Percentiles rank a stretch among this genome's conserved stretches.
Evolutionary conservation across 805 yeast species (phyloP).

Genomic region (Candida ulmi): DNA sequence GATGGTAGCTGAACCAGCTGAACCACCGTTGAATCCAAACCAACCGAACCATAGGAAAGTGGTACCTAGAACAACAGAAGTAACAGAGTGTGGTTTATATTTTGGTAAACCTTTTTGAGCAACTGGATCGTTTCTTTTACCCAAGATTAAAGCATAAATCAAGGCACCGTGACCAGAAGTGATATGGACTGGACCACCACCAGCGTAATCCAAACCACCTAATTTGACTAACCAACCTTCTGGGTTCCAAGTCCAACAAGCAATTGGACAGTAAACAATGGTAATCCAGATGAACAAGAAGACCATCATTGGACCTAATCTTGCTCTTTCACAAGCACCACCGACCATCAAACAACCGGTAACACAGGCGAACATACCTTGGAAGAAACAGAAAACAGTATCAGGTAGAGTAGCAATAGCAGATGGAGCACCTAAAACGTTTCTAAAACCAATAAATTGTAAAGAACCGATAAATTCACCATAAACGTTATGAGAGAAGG

Average conservation of each 20-base stretch:
- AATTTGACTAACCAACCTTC: constrained; percentile 82
- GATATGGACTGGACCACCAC: constrained; percentile 98
- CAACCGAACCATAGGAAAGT: constrained; percentile 97
- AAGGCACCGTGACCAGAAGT: constrained; percentile 92
- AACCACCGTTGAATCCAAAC: constrained; percentile 99
- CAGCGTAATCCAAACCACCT: constrained; percentile 94
- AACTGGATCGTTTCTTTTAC: constrained; percentile 84
- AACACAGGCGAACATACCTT: constrained; percentile 93
- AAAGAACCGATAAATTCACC: constrained; percentile 75
- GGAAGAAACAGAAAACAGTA: constrained; percentile 83
- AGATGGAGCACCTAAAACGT: constrained; percentile 78
- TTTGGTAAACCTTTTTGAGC: constrained; percentile 69
- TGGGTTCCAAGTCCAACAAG: constrained; percentile 97
- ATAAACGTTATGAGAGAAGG: constrained; percentile 63
- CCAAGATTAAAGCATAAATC: constrained; percentile 86
- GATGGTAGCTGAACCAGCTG: constrained; percentile 88
- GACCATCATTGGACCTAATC: constrained; percentile 94
- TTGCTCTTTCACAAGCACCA: constrained; percentile 96
- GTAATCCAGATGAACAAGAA: constrained; percentile 93
- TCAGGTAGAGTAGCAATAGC: constrained; percentile 74
- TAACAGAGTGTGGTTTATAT: constrained; percentile 90
- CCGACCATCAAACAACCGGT: constrained; percentile 95
- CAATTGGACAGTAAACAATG: constrained; percentile 91
- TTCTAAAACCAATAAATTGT: constrained; percentile 71
- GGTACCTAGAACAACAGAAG: constrained; percentile 88